Base-by-base conservation (phyloP, 495 filamentous ascomycete genomes). In the Neurospora sp. region DNA sequence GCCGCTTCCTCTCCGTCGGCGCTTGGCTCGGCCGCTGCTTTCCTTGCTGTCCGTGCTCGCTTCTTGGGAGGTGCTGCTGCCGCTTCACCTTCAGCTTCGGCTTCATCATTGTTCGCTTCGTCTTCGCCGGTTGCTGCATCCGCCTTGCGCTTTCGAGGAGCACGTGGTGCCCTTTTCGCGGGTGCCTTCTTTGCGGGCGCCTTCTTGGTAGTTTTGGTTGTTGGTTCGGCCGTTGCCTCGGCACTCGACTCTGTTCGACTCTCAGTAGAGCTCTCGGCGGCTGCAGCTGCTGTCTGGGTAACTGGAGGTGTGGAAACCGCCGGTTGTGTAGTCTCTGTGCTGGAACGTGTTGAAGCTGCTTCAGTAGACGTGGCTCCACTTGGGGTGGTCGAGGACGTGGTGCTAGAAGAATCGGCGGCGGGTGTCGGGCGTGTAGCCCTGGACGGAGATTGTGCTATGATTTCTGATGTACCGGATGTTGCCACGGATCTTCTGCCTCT, bases 91-190 rank as follows among this genome's bases (percentile, higher is more conserved):
- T 71, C 75, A 5, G 66, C 69, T 20, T 37, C 66, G 37, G 31
- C 31, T 12, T 39, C 38, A 11, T 12, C 72, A 14, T 73, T 72
- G 31, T 11, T 66, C 44, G 11, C 23, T 62, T 16, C 46, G 35
- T 0, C 4, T 5, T 35, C 35, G 35, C 69, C 70, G 7, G 44
- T 38, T 23, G 66, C 4, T 9, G 37, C 46, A 69, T 40, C 39
- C 16, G 73, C 66, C 12, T 73, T 78, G 59, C 74, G 75, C 66
- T 77, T 78, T 41, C 72, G 73, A 16, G 41, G 27, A 66, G 54
- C 27, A 6, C 54, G 54, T 4, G 54, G 54, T 10, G 42, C 42
- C 42, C 42, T 46, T 66, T 35, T 35, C 38, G 38, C 72, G 72
- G 9, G 46, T 69, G 38, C 71, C 69, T 11, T 48, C 16, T 71